phyloP scores from a whole-genome alignment of 2,329 filamentous ascomycete species.

The Fusarium decemcellulare region DNA sequence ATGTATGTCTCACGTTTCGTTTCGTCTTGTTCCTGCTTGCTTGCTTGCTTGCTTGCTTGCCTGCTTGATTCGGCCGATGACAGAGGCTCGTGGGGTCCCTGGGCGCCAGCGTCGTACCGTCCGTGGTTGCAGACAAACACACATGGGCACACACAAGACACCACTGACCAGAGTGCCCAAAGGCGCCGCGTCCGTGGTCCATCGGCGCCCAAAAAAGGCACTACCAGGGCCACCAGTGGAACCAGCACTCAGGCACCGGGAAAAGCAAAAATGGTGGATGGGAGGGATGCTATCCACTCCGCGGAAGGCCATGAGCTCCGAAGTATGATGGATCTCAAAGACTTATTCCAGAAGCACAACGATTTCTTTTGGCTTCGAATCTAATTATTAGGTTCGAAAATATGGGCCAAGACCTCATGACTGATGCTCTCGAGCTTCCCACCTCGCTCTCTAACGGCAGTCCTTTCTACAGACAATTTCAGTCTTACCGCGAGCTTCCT shows the following conservation, averaged over 20 bases:
- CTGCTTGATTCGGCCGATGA: conserved; percentile 1
- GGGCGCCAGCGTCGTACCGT: conserved; percentile 19
- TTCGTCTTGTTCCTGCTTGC: neutral
- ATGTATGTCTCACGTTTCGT: neutral
- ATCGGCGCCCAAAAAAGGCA: conserved; percentile 30
- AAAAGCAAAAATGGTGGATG: conserved; percentile 32
- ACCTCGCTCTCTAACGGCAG: neutral
- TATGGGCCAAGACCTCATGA: neutral
- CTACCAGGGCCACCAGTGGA: conserved; percentile 36
- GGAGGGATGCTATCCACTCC: conserved; percentile 32
- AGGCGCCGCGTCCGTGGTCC: conserved; percentile 6
- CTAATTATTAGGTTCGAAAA: neutral
- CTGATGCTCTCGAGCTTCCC: neutral
- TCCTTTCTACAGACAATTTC: neutral
- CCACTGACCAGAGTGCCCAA: conserved; percentile 16
- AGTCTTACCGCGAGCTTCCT: conserved; percentile 10
- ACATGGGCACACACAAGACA: conserved; percentile 21
- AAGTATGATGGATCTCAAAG: conserved; percentile 17
- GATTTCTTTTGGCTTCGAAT: neutral
- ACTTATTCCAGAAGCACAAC: conserved; percentile 33
- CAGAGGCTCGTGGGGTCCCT: conserved; percentile 1
- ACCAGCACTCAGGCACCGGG: conserved; percentile 40
- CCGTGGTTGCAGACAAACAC: conserved; percentile 11
- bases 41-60: neutral
- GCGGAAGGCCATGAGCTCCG: conserved; percentile 18